These are phyloP conservation scores for Blastomyces silverae DNA, from an alignment of 2,329 filamentous ascomycete genomes.

Conservation along the genomic window DNA sequence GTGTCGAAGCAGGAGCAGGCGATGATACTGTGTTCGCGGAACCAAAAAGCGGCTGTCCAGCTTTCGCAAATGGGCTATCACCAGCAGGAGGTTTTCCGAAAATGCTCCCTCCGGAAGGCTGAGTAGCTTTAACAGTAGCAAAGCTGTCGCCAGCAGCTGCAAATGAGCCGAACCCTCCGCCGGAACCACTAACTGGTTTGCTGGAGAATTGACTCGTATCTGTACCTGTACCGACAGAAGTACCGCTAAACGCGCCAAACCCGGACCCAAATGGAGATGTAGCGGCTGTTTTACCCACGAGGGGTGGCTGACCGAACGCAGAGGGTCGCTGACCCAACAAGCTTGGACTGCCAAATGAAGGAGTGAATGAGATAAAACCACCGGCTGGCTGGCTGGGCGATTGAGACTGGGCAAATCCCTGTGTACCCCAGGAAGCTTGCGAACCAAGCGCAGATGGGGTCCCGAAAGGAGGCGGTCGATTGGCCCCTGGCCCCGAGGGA, in stretches of 20 bases:
- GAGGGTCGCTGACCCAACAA: slow-evolving; percentile 28
- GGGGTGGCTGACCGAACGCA: slow-evolving; percentile 31
- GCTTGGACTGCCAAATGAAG: slow-evolving; percentile 35
- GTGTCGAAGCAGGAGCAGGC: slow-evolving; percentile 13
- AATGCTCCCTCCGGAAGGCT: slow-evolving; percentile 22
- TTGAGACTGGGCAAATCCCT: slow-evolving; percentile 23
- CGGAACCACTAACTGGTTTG: slow-evolving; percentile 15
- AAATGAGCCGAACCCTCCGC: slow-evolving; percentile 13
- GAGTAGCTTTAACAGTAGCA: slow-evolving; percentile 12
- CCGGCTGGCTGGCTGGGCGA: slow-evolving; percentile 14
- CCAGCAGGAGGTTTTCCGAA: slow-evolving; percentile 25
- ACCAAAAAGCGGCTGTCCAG: slow-evolving; percentile 31
- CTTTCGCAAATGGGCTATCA: slow-evolving; percentile 29
- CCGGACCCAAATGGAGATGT: slow-evolving; percentile 13
- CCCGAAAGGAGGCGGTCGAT: slow-evolving; percentile 21
- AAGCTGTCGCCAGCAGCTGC: slow-evolving; percentile 7
- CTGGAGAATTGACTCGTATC: slow-evolving; percentile 16
- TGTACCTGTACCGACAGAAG: slow-evolving; percentile 25
- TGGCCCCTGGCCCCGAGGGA: slow-evolving; percentile 17
- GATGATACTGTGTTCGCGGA: background rate
- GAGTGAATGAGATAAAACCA: slow-evolving; percentile 30
- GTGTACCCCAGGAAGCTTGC: slow-evolving; percentile 22
- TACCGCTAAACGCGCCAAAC: slow-evolving; percentile 4
- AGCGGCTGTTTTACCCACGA: slow-evolving; percentile 18
- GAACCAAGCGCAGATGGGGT: slow-evolving; percentile 28